Evolutionary conservation across 441 rosid genomes (phyloP).

Genomic region (Euphorbia celastroides): DNA sequence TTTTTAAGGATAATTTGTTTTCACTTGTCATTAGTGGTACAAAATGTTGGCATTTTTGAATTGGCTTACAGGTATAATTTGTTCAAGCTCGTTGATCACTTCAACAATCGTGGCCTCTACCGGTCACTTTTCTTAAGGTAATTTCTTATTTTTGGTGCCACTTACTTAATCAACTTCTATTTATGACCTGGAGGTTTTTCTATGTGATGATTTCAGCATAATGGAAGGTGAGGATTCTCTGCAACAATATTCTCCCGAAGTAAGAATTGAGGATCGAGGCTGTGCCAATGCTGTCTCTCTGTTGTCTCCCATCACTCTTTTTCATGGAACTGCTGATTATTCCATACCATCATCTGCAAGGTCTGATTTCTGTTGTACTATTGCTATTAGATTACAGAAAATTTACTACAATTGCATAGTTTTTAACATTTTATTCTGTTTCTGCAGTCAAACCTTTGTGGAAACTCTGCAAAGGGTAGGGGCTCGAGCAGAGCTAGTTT

Average conservation of each 20-base stretch:
- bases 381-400: background rate
- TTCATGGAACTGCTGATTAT: slow-evolving; percentile 90
- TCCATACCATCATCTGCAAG: slow-evolving; percentile 90
- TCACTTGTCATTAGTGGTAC: slow-evolving; percentile 4
- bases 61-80: slow-evolving; percentile 68
- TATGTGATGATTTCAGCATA: slow-evolving; percentile 41
- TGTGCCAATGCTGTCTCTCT: slow-evolving; percentile 46
- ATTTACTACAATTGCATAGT: background rate
- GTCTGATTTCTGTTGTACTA: slow-evolving; percentile 29
- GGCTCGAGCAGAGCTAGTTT: slow-evolving; percentile 54
- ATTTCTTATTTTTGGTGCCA: slow-evolving; percentile 2
- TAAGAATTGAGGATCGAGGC: slow-evolving; percentile 53
- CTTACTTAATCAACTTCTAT: background rate
- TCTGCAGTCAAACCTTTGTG: slow-evolving; percentile 60
- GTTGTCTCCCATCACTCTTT: slow-evolving; percentile 67
- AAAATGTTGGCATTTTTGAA: slow-evolving; percentile 6
- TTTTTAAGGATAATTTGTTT: slow-evolving; percentile 2
- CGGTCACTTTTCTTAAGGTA: slow-evolving; percentile 88
- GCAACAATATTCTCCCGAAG: slow-evolving; percentile 70
- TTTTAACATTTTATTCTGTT: background rate
- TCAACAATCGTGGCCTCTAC: slow-evolving; percentile 73
- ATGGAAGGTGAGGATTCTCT: slow-evolving; percentile 96
- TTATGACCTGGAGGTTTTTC: slow-evolving; percentile 1
- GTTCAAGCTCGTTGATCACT: slow-evolving; percentile 69
- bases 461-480: slow-evolving; percentile 63